Conservation (phyloP, 163 green algal species). For the Scenedesmus sp. region DNA sequence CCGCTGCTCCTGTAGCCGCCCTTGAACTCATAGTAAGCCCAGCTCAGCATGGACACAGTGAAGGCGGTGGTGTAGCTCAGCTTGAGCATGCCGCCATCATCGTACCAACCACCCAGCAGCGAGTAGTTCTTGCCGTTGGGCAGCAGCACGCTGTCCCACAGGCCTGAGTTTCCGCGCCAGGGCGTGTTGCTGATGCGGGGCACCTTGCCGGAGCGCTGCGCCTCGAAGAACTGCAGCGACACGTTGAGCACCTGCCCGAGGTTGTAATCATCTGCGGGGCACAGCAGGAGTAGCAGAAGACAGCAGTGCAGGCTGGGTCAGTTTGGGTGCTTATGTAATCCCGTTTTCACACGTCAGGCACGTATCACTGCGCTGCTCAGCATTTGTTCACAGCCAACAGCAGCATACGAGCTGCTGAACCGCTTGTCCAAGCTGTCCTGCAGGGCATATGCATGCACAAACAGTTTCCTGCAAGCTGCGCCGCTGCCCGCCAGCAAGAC, state of each 20-base stretch:
- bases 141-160: conserved; percentile 56
- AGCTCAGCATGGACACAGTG: conserved; percentile 60
- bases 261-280: conserved; percentile 54
- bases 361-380: background rate
- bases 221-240: conserved; percentile 81
- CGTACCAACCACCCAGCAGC: conserved; percentile 54
- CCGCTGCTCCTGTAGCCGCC: conserved; percentile 49
- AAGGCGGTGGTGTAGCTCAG: conserved; percentile 58
- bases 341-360: background rate
- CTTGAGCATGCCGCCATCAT: conserved; percentile 62
- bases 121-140: conserved; percentile 57
- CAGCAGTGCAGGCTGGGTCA: background rate
- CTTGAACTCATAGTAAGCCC: conserved; percentile 62
- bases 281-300: background rate
- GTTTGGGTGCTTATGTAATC: background rate
- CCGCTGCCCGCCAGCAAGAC: background rate
- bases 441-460: background rate
- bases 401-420: background rate
- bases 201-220: conserved; percentile 78
- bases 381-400: background rate
- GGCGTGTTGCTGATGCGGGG: conserved; percentile 77
- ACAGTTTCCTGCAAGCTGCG: background rate
- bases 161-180: conserved; percentile 75
- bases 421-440: background rate
- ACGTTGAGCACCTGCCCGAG: conserved; percentile 67